phyloP scores from a whole-genome alignment of 305 asterid species.

The Coffea humblotiana region DNA sequence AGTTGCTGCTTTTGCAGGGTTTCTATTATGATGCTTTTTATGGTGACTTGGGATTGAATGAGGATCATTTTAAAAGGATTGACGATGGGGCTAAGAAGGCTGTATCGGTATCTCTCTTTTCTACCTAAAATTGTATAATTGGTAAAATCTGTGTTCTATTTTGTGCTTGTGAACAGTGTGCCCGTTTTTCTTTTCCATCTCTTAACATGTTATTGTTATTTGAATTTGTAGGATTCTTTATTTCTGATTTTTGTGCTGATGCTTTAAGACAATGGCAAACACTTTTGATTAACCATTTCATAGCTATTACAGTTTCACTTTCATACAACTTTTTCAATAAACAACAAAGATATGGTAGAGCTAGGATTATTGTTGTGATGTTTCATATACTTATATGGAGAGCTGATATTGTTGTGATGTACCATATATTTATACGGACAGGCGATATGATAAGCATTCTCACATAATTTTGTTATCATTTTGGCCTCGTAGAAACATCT shows the following conservation, averaged over 20 bases:
- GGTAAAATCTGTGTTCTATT: no score
- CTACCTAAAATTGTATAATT: constrained; percentile 12
- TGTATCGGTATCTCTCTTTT: constrained; percentile 55
- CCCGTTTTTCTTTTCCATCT: background rate
- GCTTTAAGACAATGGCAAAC: background rate
- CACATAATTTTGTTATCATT: background rate
- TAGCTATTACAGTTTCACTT: background rate
- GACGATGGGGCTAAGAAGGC: constrained; percentile 81
- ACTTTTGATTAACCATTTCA: background rate
- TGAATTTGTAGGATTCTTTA: background rate
- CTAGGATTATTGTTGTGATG: background rate
- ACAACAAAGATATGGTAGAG: background rate
- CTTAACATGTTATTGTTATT: background rate
- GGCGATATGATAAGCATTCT: background rate
- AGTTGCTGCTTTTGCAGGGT: constrained; percentile 47
- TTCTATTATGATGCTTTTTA: constrained; percentile 95
- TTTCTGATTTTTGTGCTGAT: background rate
- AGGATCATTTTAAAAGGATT: constrained; percentile 76
- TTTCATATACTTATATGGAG: background rate
- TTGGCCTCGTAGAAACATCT: background rate
- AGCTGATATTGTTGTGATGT: background rate
- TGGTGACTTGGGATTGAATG: constrained; percentile 86
- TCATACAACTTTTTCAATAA: background rate
- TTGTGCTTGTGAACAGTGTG: background rate
- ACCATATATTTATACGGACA: background rate